Evolutionary conservation across 345 rosid species (phyloP).

Genomic region (Conringia planisiliqua): DNA sequence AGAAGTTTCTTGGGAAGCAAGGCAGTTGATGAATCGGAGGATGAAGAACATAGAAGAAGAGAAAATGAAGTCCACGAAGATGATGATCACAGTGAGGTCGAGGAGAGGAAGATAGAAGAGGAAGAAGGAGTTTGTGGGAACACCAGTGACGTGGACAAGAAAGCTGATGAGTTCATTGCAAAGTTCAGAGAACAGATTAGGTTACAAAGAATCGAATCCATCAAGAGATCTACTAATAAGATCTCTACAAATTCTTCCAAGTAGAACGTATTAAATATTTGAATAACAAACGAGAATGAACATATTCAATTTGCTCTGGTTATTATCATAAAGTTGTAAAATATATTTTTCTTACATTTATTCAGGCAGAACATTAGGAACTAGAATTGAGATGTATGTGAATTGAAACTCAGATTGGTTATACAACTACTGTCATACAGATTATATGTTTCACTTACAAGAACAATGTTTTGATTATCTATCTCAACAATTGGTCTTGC

Average conservation of each 20-base stretch:
- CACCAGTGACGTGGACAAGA: slow-evolving; percentile 80
- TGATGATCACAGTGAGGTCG: neutral
- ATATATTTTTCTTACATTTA: neutral
- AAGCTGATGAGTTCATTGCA: slow-evolving; percentile 97
- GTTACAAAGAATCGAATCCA: slow-evolving; percentile 89
- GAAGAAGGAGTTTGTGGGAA: slow-evolving; percentile 34
- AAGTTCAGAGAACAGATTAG: slow-evolving; percentile 97
- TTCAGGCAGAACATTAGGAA: neutral
- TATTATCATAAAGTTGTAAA: slow-evolving; percentile 10
- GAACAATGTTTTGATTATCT: neutral
- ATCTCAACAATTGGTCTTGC: neutral
- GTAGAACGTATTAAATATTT: neutral
- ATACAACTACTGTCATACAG: neutral
- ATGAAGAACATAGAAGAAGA: slow-evolving; percentile 9
- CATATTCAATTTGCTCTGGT: neutral
- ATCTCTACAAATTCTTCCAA: slow-evolving; percentile 20
- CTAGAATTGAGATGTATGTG: neutral
- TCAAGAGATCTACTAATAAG: slow-evolving; percentile 59
- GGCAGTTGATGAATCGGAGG: slow-evolving; percentile 31
- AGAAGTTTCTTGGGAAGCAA: slow-evolving; percentile 27
- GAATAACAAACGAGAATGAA: neutral
- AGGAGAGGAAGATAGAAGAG: slow-evolving; percentile 9
- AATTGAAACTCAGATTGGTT: neutral
- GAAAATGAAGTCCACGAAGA: slow-evolving; percentile 2
- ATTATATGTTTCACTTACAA: neutral